Evolutionary conservation across 2,329 filamentous ascomycete species (phyloP), one percentile per base, ranked within the genome.

Genomic region (Cadophora malorum): DNA sequence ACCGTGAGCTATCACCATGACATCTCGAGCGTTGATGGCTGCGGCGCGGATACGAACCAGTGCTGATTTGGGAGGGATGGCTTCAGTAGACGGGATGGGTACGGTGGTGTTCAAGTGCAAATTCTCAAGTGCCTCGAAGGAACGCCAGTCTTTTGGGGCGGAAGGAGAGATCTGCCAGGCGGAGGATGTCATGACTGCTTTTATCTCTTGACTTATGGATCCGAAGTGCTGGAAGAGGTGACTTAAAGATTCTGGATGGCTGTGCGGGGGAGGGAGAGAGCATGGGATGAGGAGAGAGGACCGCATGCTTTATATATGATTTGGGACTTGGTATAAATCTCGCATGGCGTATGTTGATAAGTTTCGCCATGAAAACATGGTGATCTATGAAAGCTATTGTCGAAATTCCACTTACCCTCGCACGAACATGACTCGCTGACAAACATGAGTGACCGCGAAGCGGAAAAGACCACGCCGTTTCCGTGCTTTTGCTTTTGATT

Each of bases 1-100:
- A 64, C 63, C 63, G 28, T 64, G 63, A 21, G 50, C 63, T 55
- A 56, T 64, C 6, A 64, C 63, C 63, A 64, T 64, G 31, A 64
- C 52, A 33, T 64, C 63, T 31, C 63, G 12, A 16, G 63, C 63
- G 21, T 64, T 64, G 16, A 64, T 64, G 7, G 28, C 35, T 16
- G 50, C 63, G 1, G 63, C 63, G 38, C 16, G 35, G 35, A 64
- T 64, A n/a, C 63, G 33, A 0, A 58, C 23, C 16, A 64, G 16
- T 6, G 35, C 63, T 47, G 50, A 28, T 14, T 58, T 58, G 28
- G 33, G 25, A 6, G 47, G 31, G n/a, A 64, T 33, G n/a, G 47
- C 63, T 31, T 45, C 45, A 4, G 33, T 12, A 9, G 63, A 31
- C 2, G 50, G 63, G 1, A 45, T 58, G 8, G 35, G 63, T 1